Percentiles rank a stretch among this genome's conserved stretches.
These are phyloP conservation scores for Fusarium sp. DNA, from an alignment of 2,329 filamentous ascomycete species.

Conservation along the genomic window DNA sequence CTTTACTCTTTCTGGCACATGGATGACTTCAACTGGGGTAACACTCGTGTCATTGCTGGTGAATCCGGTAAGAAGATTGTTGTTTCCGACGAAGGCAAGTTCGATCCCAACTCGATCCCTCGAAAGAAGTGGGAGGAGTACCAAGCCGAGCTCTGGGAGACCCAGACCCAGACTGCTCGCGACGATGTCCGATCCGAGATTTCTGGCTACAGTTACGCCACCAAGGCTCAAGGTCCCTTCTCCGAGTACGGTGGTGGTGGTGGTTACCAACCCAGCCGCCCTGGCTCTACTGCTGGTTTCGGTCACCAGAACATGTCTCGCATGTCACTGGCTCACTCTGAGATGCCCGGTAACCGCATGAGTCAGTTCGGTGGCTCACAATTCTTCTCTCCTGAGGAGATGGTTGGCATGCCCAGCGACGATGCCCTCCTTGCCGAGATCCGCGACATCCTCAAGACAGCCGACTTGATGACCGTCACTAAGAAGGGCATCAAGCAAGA, in stretches of 20 bases:
- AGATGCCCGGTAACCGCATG: conserved; percentile 69
- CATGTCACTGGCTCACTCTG: conserved; percentile 83
- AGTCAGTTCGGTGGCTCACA: conserved; percentile 71
- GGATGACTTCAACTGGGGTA: conserved; percentile 99
- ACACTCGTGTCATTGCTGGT: conserved; percentile 95
- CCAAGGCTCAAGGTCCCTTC: conserved; percentile 74
- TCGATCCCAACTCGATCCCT: conserved; percentile 91
- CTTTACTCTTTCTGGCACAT: conserved; percentile 99
- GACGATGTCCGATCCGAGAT: conserved; percentile 86
- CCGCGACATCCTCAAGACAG: conserved; percentile 88
- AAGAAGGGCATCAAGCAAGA: conserved; percentile 98
- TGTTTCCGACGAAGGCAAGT: conserved; percentile 97
- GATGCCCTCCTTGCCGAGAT: conserved; percentile 94
- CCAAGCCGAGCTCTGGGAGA: conserved; percentile 97
- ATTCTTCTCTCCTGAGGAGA: conserved; percentile 72
- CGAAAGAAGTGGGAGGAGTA: conserved; percentile 99
- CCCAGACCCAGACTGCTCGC: conserved; percentile 86
- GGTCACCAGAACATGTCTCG: conserved; percentile 66
- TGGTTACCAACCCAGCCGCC: conserved; percentile 68
- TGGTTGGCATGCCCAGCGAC: conserved; percentile 83
- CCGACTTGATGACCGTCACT: conserved; percentile 96
- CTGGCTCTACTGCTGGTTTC: conserved; percentile 65
- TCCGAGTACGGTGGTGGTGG: conserved; percentile 81
- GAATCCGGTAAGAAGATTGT: conserved; percentile 93
- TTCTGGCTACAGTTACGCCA: conserved; percentile 94